phyloP scores from a whole-genome alignment of 2,329 filamentous ascomycete genomes.

The Harringtonia lauricola region DNA sequence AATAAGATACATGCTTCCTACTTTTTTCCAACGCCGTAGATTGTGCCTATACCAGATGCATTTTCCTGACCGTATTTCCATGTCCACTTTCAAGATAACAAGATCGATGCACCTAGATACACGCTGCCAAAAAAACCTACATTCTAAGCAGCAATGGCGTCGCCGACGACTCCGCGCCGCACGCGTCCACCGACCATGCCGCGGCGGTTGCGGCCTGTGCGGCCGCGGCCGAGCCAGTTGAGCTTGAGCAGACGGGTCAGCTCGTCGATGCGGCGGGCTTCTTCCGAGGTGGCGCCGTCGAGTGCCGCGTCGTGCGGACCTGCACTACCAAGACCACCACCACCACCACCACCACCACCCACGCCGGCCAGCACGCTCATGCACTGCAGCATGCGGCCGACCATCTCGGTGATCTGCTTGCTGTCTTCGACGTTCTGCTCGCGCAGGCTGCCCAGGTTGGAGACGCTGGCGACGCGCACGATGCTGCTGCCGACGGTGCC shows the following conservation, averaged over 20 bases:
- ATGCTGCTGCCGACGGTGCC: conserved; percentile 9
- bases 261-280: conserved; percentile 69
- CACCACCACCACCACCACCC: too few relatives aligned
- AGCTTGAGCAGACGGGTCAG: conserved; percentile 82
- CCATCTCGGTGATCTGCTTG: conserved; percentile 82
- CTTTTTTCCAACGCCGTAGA: too few relatives aligned
- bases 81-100: too few relatives aligned
- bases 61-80: too few relatives aligned
- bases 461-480: background rate
- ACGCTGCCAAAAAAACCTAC: too few relatives aligned
- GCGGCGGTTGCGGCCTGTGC: conserved; percentile 79
- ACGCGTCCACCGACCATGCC: conserved; percentile 71
- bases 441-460: conserved; percentile 16
- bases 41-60: too few relatives aligned
- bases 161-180: conserved; percentile 22
- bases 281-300: conserved; percentile 52
- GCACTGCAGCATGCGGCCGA: conserved; percentile 92
- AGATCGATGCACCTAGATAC: too few relatives aligned
- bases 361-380: conserved; percentile 74
- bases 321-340: too few relatives aligned
- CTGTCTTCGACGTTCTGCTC: conserved; percentile 56
- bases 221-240: conserved; percentile 87
- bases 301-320: too few relatives aligned
- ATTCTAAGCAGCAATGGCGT: too few relatives aligned
- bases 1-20: too few relatives aligned